Evolutionary conservation across 2,329 filamentous ascomycete species (phyloP).

Genomic region (Aspergillus fructus): DNA sequence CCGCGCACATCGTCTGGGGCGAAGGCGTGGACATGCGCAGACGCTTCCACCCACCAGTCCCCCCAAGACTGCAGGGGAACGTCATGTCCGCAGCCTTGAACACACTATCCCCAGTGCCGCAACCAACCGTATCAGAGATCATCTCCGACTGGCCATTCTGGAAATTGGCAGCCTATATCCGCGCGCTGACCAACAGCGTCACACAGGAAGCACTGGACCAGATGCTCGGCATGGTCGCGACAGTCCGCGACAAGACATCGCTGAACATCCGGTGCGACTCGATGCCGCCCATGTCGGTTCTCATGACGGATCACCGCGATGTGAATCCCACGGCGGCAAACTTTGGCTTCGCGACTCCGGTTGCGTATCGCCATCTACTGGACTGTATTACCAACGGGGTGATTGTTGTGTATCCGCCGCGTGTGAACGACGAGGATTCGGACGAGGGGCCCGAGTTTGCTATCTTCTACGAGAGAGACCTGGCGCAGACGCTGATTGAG

Average conservation of each 20-base stretch:
- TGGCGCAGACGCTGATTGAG: constrained; percentile 31
- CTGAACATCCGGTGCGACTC: constrained; percentile 37
- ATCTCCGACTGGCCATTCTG: constrained; percentile 38
- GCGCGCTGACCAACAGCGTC: constrained; percentile 36
- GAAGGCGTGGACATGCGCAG: constrained; percentile 44
- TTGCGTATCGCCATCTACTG: constrained; percentile 33
- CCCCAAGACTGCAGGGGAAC: constrained; percentile 39
- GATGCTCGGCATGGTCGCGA: constrained; percentile 32
- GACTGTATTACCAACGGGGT: constrained; percentile 28
- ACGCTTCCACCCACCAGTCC: constrained; percentile 36
- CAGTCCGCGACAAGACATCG: constrained; percentile 37
- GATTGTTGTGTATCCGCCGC: constrained; percentile 31
- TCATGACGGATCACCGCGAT: constrained; percentile 40
- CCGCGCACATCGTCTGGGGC: constrained; percentile 31
- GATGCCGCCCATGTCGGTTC: constrained; percentile 36
- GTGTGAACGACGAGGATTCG: constrained; percentile 18
- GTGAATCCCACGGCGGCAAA: constrained; percentile 27
- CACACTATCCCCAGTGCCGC: constrained; percentile 22
- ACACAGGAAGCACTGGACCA: constrained; percentile 33
- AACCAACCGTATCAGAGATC: constrained; percentile 33
- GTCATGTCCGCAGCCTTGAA: constrained; percentile 32
- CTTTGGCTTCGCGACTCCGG: constrained; percentile 41
- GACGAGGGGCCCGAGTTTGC: constrained; percentile 41
- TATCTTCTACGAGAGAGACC: constrained; percentile 36
- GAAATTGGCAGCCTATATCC: constrained; percentile 38